These are phyloP conservation scores for Thermothelomyces thermophilus DNA, from an alignment of 2,329 filamentous ascomycete genomes.

Conservation along the genomic window DNA sequence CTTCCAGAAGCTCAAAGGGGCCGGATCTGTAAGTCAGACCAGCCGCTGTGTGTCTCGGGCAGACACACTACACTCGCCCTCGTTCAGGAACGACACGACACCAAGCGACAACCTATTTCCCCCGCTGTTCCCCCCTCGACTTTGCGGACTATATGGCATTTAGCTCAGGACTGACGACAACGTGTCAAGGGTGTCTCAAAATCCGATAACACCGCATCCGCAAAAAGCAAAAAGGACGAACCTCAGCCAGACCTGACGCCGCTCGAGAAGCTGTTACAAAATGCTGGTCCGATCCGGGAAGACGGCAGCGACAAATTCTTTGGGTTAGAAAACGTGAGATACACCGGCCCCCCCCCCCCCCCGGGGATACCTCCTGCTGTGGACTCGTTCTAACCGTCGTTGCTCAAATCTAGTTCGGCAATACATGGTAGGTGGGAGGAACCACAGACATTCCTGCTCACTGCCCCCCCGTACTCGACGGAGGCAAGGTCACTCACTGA, in stretches of 20 bases:
- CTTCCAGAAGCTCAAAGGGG: constrained; percentile 53
- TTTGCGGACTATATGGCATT: constrained; percentile 5
- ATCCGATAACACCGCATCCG: constrained; percentile 35
- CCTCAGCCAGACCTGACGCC: constrained; percentile 53
- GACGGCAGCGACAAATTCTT: constrained; percentile 98
- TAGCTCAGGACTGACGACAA: constrained; percentile 21
- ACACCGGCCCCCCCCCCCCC: constrained; percentile 3
- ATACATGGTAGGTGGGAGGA: constrained; percentile 69
- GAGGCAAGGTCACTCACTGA: constrained; percentile 8
- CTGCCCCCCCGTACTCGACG: background rate
- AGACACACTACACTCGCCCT: background rate
- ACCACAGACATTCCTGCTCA: background rate
- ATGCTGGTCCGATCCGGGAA: constrained; percentile 70
- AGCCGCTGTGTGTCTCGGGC: background rate
- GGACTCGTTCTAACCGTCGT: constrained; percentile 31
- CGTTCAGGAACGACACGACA: background rate
- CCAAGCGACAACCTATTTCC: background rate
- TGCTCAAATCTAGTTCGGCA: constrained; percentile 66
- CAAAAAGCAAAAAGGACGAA: constrained; percentile 50
- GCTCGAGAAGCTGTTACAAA: constrained; percentile 68
- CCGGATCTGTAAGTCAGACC: constrained; percentile 44
- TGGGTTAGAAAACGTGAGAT: constrained; percentile 90
- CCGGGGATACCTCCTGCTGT: no score
- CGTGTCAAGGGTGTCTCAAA: constrained; percentile 37
- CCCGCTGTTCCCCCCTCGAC: background rate